These are phyloP conservation scores for Fragilaria crotonensis DNA, from an alignment of 108 stramenopile species.

Conservation along the genomic window DNA sequence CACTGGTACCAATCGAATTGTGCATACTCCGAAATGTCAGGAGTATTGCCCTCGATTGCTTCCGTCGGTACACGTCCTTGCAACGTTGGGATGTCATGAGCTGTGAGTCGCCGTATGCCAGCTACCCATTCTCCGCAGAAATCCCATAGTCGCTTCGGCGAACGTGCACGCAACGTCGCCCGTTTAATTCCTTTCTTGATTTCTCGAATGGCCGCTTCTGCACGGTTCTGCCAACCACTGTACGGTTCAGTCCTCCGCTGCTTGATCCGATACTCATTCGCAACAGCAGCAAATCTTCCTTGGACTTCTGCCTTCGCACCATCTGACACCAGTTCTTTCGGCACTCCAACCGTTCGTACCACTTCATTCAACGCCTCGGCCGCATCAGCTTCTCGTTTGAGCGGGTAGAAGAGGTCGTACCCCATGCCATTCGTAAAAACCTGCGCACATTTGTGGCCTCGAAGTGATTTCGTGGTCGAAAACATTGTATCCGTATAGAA, in stretches of 20 bases:
- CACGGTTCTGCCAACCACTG: slow-evolving; percentile 15
- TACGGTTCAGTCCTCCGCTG: slow-evolving; percentile 5
- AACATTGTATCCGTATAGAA: no score
- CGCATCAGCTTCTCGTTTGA: background rate
- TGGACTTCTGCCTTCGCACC: background rate
- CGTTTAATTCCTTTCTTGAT: slow-evolving; percentile 7
- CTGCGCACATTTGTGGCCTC: background rate
- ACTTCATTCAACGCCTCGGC: background rate
- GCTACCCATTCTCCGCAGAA: slow-evolving; percentile 6
- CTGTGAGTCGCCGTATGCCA: background rate
- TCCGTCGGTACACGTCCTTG: slow-evolving; percentile 3
- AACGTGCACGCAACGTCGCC: background rate
- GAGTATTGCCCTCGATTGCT: background rate
- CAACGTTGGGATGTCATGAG: background rate
- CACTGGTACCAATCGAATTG: slow-evolving; percentile 19
- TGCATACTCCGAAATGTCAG: slow-evolving; percentile 13
- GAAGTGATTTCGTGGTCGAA: background rate
- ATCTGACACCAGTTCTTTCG: background rate
- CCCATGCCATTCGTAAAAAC: background rate
- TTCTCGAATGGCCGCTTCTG: slow-evolving; percentile 7
- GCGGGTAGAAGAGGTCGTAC: no score
- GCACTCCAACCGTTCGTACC: no score
- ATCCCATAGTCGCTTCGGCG: slow-evolving; percentile 3
- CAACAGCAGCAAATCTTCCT: no score
- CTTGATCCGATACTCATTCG: background rate